A percentile compares a stretch with the other conserved stretches of the same genome.
phyloP scores from a whole-genome alignment of 345 rosid genomes.

The Pistacia atlantica region DNA sequence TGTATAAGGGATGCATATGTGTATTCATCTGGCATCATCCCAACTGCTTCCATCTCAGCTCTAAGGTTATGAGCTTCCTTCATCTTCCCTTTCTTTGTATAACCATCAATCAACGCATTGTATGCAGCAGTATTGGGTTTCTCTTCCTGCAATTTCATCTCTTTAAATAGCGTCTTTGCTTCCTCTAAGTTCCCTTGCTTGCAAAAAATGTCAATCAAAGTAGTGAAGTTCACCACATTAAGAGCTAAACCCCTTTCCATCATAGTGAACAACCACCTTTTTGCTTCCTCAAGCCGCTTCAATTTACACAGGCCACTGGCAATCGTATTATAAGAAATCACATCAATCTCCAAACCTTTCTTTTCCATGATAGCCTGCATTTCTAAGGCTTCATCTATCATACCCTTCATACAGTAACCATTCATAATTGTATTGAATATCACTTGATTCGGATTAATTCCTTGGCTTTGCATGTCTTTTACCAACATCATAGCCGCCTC shows the following conservation, averaged over 20 bases:
- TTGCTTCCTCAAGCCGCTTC: constrained; percentile 68
- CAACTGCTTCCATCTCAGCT: constrained; percentile 55
- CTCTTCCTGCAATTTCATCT: constrained; percentile 58
- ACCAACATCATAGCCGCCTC: constrained; percentile 70
- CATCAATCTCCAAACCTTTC: constrained; percentile 72
- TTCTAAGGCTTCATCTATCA: constrained; percentile 68
- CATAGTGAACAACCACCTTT: constrained; percentile 60
- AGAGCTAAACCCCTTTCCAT: constrained; percentile 48
- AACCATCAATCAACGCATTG: constrained; percentile 71
- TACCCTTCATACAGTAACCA: constrained; percentile 68
- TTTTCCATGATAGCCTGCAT: constrained; percentile 60
- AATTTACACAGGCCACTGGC: constrained; percentile 63
- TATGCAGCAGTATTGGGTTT: constrained; percentile 58
- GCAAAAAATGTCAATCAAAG: constrained; percentile 70
- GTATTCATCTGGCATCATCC: constrained; percentile 54
- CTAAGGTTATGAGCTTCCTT: constrained; percentile 63
- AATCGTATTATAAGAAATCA: constrained; percentile 54
- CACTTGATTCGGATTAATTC: constrained; percentile 51
- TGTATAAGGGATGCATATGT: constrained; percentile 80
- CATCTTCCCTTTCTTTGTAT: constrained; percentile 63
- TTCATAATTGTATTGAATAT: constrained; percentile 68
- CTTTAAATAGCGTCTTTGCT: constrained; percentile 63
- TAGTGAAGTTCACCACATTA: constrained; percentile 64
- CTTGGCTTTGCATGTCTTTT: constrained; percentile 71
- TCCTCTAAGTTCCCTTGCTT: constrained; percentile 81